Conservation (phyloP, 805 yeast genomes). For the Starmerella powellii region DNA sequence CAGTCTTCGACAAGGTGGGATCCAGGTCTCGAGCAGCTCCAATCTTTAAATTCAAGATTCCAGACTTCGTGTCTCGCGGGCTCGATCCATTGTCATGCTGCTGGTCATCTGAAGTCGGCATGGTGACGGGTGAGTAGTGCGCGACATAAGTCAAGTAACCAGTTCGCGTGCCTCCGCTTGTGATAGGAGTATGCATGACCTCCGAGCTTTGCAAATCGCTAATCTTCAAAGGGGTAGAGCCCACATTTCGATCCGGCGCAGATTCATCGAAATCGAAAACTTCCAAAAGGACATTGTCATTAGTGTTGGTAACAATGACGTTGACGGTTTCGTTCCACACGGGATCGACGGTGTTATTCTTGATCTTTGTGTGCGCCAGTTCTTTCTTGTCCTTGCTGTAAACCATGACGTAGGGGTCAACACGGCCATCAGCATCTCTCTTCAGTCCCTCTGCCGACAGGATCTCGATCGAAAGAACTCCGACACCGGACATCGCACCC, state of each 20-base stretch:
- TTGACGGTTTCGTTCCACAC: constrained; percentile 72
- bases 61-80: constrained; percentile 88
- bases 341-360: constrained; percentile 57
- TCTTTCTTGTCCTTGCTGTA: constrained; percentile 39
- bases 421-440: constrained; percentile 57
- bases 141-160: constrained; percentile 65
- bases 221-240: constrained; percentile 61
- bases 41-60: constrained; percentile 64
- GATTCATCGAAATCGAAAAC: constrained; percentile 68
- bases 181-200: constrained; percentile 41
- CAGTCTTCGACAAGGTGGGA: constrained; percentile 32
- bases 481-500: constrained; percentile 68
- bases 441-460: constrained; percentile 60
- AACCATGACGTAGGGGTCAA: constrained; percentile 80
- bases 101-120: constrained; percentile 25
- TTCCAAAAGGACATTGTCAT: constrained; percentile 69
- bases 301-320: constrained; percentile 56
- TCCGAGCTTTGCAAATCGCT: constrained; percentile 45
- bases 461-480: constrained; percentile 62
- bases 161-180: constrained; percentile 72
- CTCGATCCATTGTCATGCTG: constrained; percentile 45
- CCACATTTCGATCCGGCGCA: constrained; percentile 67
- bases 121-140: constrained; percentile 62
- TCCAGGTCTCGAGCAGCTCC: constrained; percentile 48
- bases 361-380: constrained; percentile 57